Evolutionary conservation across 2,329 filamentous ascomycete species (phyloP), one percentile per base, ranked within the genome.

Genomic region (Coniochaeta hoffmannii): DNA sequence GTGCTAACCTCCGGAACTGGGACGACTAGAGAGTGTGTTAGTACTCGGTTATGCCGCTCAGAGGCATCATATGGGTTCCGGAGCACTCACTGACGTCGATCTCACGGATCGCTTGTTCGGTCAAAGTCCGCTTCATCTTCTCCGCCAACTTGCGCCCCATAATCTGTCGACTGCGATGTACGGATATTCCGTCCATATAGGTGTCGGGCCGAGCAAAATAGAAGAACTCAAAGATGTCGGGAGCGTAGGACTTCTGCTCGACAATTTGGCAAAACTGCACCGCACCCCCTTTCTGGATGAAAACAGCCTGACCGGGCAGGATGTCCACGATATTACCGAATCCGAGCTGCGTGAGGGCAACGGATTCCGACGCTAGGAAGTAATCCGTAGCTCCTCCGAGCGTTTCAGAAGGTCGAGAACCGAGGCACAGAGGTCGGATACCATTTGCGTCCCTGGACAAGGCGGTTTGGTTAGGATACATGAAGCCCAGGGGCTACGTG

Each of bases 341-440:
- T 15, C 90, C 90, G 50, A 93, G 85, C 68, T 95, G 90, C 49
- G 81, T 81, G 50, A 96, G 75, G 9, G 90, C 91, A 52, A 96
- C 85, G 9, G 88, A 93, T 71, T 96, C 91, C 0, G 90, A 96
- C 1, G 90, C 90, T 76, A 96, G 83, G 81, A 96, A 90, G 74
- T 95, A 96, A 71, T 96, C 91, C 58, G 73, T 86, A 6, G 83
- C 85, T 4, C 81, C 76, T 34, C 81, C 78, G 36, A 83, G 57
- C 0, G 78, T 87, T 14, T 76, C 71, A 1, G 88, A 90, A 1
- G 83, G 79, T 54, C 90, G 82, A 51, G 85, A 88, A 41, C 91
- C 91, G 10, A 96, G 74, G 50, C 89, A 82, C 60, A 96, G 81
- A 2, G 91, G 91, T 12, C 91, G 88, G 65, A 95, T 95, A 59